Conservation (phyloP, 441 rosid genomes). For the Aleurites moluccanus region DNA sequence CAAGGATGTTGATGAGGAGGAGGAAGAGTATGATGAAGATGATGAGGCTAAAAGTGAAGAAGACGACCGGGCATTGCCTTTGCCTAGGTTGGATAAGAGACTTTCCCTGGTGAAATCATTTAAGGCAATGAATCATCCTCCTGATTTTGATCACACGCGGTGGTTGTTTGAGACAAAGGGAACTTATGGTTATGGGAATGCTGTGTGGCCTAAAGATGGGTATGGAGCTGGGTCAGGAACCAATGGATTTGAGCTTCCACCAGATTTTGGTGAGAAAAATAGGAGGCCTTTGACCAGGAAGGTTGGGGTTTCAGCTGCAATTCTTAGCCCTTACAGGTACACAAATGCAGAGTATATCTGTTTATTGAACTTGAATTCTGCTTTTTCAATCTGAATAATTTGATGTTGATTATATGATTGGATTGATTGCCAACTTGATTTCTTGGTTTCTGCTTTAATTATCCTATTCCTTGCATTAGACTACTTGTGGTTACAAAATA, state of each 20-base stretch:
- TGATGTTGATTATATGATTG: too few species aligned
- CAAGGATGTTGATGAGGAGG: slow-evolving; percentile 47
- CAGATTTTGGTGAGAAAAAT: slow-evolving; percentile 63
- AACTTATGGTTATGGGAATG: slow-evolving; percentile 88
- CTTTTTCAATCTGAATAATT: too few species aligned
- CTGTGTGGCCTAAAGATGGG: slow-evolving; percentile 88
- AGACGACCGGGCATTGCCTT: slow-evolving; percentile 60
- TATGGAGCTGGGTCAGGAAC: slow-evolving; percentile 58
- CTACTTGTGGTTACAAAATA: neutral
- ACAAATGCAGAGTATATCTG: neutral
- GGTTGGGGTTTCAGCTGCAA: slow-evolving; percentile 64
- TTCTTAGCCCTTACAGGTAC: slow-evolving; percentile 90
- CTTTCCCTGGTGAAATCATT: slow-evolving; percentile 76
- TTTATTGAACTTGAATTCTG: neutral
- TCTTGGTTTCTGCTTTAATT: neutral
- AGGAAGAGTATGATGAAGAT: slow-evolving; percentile 28
- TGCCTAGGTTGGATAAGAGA: slow-evolving; percentile 72
- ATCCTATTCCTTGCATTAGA: neutral
- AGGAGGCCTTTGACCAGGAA: slow-evolving; percentile 80
- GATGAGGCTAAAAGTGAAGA: slow-evolving; percentile 45
- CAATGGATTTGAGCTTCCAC: slow-evolving; percentile 67
- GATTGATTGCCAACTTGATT: too few species aligned
- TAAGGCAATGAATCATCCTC: slow-evolving; percentile 57
- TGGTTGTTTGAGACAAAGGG: slow-evolving; percentile 97
- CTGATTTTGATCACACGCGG: slow-evolving; percentile 72